phyloP scores from a whole-genome alignment of 2,329 filamentous ascomycete genomes.

The Xylariomycetidae sp. region DNA sequence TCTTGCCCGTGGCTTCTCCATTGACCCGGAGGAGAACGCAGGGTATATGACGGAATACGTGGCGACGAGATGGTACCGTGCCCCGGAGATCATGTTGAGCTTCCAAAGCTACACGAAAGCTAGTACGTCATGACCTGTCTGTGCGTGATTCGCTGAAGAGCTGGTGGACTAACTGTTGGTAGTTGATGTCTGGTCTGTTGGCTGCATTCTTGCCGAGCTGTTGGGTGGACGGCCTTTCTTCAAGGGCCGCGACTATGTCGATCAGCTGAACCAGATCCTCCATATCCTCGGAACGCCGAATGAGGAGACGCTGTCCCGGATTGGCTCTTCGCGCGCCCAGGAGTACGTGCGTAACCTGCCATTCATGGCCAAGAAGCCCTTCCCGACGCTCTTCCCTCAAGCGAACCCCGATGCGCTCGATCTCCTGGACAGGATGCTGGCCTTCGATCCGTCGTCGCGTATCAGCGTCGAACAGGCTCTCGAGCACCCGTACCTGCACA shows the following conservation, averaged over 20 bases:
- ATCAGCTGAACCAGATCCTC: slow-evolving; percentile 98
- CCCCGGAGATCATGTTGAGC: slow-evolving; percentile 98
- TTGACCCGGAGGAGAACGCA: slow-evolving; percentile 96
- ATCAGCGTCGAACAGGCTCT: slow-evolving; percentile 93
- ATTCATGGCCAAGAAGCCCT: slow-evolving; percentile 89
- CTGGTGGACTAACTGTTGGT: slow-evolving; percentile 9
- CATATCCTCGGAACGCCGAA: slow-evolving; percentile 96
- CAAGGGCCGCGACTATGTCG: slow-evolving; percentile 98
- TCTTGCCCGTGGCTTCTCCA: slow-evolving; percentile 89
- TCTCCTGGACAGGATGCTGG: slow-evolving; percentile 92
- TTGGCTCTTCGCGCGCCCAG: slow-evolving; percentile 90
- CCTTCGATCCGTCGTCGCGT: slow-evolving; percentile 89
- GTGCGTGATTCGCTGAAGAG: background rate
- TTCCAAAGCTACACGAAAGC: slow-evolving; percentile 99
- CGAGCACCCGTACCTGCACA: slow-evolving; percentile 92
- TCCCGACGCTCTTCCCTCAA: slow-evolving; percentile 81
- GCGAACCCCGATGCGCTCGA: slow-evolving; percentile 95
- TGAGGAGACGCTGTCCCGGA: slow-evolving; percentile 87
- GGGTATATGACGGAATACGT: slow-evolving; percentile 99
- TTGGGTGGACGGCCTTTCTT: slow-evolving; percentile 96
- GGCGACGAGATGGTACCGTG: slow-evolving; percentile 89
- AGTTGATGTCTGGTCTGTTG: slow-evolving; percentile 99
- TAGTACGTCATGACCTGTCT: slow-evolving; percentile 59
- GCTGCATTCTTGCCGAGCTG: slow-evolving; percentile 93
- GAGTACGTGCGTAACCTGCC: slow-evolving; percentile 97